Evolutionary conservation across 1,284 basidiomycete species (phyloP).

Genomic region (Neotropicomus parvogracilis): DNA sequence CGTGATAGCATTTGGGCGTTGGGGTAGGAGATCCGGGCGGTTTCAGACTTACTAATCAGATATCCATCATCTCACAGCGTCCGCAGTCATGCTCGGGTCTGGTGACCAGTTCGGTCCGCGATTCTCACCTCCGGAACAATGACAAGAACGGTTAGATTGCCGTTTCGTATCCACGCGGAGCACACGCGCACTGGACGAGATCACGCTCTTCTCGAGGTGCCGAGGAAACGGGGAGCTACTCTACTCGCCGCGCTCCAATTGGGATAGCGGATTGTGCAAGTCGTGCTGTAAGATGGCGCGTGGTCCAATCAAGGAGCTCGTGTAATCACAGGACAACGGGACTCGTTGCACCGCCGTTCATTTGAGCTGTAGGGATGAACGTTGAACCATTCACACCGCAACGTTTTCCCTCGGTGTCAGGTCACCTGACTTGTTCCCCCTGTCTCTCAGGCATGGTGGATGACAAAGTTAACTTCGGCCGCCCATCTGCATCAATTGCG

Average conservation of each 20-base stretch:
- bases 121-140: neutral
- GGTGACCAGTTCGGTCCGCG: conserved; percentile 1
- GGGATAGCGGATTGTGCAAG: neutral
- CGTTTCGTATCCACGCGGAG: conserved; percentile 2
- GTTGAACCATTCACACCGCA: neutral
- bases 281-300: neutral
- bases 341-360: conserved; percentile 1
- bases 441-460: neutral
- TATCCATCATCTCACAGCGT: neutral
- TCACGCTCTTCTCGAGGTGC: neutral
- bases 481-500: conserved; percentile 2
- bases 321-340: neutral
- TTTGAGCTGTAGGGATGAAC: neutral
- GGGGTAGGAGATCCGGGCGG: neutral
- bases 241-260: neutral
- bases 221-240: neutral
- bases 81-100: neutral
- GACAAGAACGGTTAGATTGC: neutral
- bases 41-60: neutral
- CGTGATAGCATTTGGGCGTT: neutral
- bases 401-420: neutral
- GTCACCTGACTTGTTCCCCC: conserved; percentile 1
- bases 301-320: neutral
- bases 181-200: neutral
- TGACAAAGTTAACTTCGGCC: conserved; percentile 17